These are phyloP conservation scores for Lactifluus volemus DNA, from an alignment of 768 basidiomycete genomes.

Conservation along the genomic window DNA sequence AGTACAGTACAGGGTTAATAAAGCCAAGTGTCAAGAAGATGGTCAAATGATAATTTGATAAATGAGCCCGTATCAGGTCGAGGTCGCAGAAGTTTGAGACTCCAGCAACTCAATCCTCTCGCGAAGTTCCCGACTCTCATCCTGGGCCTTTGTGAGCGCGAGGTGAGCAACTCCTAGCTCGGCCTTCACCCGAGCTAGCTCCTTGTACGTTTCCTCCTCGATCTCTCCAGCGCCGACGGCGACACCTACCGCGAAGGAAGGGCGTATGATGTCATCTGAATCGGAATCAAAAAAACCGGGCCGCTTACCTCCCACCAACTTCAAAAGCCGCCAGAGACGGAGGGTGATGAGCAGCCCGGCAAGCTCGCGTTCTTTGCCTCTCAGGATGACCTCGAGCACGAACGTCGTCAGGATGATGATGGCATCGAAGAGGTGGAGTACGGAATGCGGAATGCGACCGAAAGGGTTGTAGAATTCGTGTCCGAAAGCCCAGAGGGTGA, in stretches of 20 bases:
- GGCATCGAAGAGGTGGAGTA: slow-evolving; percentile 69
- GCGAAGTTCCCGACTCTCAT: slow-evolving; percentile 47
- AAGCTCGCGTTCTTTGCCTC: slow-evolving; percentile 62
- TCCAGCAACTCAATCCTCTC: slow-evolving; percentile 5
- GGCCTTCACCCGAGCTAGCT: slow-evolving; percentile 40
- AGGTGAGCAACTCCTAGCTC: slow-evolving; percentile 38
- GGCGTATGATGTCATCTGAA: slow-evolving; percentile 24
- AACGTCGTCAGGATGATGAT: slow-evolving; percentile 65
- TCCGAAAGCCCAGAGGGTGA: slow-evolving; percentile 61
- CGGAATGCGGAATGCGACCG: slow-evolving; percentile 42
- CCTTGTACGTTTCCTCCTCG: slow-evolving; percentile 43
- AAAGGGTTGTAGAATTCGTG: slow-evolving; percentile 53
- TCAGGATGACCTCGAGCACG: slow-evolving; percentile 58
- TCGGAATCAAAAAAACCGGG: neutral
- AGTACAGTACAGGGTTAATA: neutral
- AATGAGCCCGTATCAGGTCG: no score
- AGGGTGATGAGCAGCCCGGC: slow-evolving; percentile 61
- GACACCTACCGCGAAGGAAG: slow-evolving; percentile 42
- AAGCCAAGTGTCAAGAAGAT: no score
- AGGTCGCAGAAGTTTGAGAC: neutral
- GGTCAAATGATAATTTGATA: no score
- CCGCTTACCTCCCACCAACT: slow-evolving; percentile 51
- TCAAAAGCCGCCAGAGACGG: slow-evolving; percentile 75
- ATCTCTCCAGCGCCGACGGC: slow-evolving; percentile 69
- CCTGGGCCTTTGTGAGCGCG: slow-evolving; percentile 37